Base-by-base conservation (phyloP, 2,329 filamentous ascomycete species). In the Talaromyces islandicus region DNA sequence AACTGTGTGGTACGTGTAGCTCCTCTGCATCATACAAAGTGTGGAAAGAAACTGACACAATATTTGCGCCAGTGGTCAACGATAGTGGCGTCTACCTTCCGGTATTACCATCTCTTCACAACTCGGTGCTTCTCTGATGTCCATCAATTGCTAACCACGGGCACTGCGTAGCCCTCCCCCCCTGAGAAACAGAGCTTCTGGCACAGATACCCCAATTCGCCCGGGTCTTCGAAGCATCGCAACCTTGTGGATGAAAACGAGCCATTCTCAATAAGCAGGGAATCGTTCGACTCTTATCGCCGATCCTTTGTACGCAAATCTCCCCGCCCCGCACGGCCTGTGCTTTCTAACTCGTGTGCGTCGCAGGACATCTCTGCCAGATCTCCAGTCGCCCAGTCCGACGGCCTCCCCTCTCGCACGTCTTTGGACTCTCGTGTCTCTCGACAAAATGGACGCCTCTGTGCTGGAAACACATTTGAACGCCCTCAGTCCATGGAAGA, bases 241-340 rank as follows among this genome's bases (percentile, higher is more conserved):
- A 86, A 83, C 70, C 85, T 88, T 67, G 80, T 90, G 62, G 86
- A 87, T 68, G 91, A 96, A 63, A 92, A 92, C 67, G 93, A 97
- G 72, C 92, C 89, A 14, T 97, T 97, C 73, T 91, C 89, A 64
- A 97, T 97, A 73, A 96, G 92, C 41, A 85, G 93, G 69, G 94
- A 97, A 77, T 97, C 92, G 1, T 97, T 97, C 71, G 94, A 97
- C 73, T 96, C 92, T 3, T 97, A 97, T 77, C 84, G 94, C 64
- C 87, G 94, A 69, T 97, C 92, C 64, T 97, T 97, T 79, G 93
- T 96, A 83, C 67, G 88, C 81, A 43, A 32, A 52, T 19, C 21
- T 27, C 29, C 29, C 38, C 27, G 3, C n/a, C 24, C 14, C 29
- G 17, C 27, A 17, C 24, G 4, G 21, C 21, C 9, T 51, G 24